Evolutionary conservation across 768 basidiomycete genomes (phyloP).

Genomic region (Mycena alexandri): DNA sequence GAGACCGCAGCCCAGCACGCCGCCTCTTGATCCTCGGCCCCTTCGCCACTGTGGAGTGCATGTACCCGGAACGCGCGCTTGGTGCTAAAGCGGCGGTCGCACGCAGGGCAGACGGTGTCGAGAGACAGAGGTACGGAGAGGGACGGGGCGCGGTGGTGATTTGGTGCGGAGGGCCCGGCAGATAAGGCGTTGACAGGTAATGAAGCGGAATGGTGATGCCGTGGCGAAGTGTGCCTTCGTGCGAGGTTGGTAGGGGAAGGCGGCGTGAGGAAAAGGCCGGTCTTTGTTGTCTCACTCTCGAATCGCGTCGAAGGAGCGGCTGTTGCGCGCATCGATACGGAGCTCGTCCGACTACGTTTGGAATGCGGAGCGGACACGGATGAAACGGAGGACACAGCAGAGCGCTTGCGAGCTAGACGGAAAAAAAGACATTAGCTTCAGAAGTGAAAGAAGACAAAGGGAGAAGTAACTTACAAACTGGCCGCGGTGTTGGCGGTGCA

Average conservation of each 20-base stretch:
- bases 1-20: slow-evolving; percentile 35
- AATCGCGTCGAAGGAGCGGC: slow-evolving; percentile 6
- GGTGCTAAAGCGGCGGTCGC: slow-evolving; percentile 32
- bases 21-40: slow-evolving; percentile 1
- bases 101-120: slow-evolving; percentile 32
- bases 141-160: slow-evolving; percentile 16
- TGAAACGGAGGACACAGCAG: slow-evolving; percentile 14
- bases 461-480: slow-evolving; percentile 6
- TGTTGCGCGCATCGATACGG: not conserved
- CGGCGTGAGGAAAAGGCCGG: slow-evolving; percentile 24
- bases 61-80: slow-evolving; percentile 32
- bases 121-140: slow-evolving; percentile 4
- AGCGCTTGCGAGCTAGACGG: slow-evolving; percentile 25
- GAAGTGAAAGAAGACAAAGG: slow-evolving; percentile 4
- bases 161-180: slow-evolving; percentile 5
- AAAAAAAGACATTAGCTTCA: not conserved
- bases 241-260: slow-evolving; percentile 29
- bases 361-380: slow-evolving; percentile 27
- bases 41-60: slow-evolving; percentile 16
- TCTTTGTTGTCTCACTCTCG: not conserved
- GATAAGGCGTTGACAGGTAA: not conserved
- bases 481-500: not conserved
- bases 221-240: slow-evolving; percentile 32
- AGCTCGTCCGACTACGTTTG: slow-evolving; percentile 30
- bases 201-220: slow-evolving; percentile 19